Percentiles rank a stretch among this genome's conserved stretches.
Conservation (phyloP, 305 asterid species). For the Ajuga reptans region DNA sequence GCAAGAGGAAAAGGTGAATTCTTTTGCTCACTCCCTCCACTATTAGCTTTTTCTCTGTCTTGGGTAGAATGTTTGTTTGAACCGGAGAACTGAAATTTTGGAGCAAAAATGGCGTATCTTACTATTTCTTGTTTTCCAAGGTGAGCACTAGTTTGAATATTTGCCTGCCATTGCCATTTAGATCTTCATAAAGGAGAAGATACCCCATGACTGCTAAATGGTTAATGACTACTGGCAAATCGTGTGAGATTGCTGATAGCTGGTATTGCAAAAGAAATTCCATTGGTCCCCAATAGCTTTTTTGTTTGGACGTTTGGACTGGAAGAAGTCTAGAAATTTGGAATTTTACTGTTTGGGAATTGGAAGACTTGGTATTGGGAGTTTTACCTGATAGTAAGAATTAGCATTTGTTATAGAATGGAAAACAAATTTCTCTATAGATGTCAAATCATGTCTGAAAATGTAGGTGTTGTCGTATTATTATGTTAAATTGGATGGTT, state of each 20-base stretch:
- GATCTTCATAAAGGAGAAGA: background rate
- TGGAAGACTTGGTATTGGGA: background rate
- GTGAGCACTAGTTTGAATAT: background rate
- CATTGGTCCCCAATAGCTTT: background rate
- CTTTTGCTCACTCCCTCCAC: constrained; percentile 6
- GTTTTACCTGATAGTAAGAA: background rate
- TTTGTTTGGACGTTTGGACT: background rate
- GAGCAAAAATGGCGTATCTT: background rate
- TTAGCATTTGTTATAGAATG: background rate
- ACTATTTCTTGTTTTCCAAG: background rate
- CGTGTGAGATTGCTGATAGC: background rate
- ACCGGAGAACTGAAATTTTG: background rate
- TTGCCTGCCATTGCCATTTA: background rate
- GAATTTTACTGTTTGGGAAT: background rate
- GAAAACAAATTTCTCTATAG: background rate
- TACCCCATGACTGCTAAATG: background rate
- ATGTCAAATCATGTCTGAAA: background rate
- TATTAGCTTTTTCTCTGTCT: background rate
- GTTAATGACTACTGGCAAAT: too few species aligned
- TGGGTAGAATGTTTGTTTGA: background rate
- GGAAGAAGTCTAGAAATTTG: background rate
- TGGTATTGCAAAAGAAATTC: background rate
- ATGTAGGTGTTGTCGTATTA: background rate
- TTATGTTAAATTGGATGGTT: background rate
- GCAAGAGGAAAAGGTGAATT: constrained; percentile 46